These are phyloP conservation scores for Cairneyella variabilis DNA, from an alignment of 495 filamentous ascomycete species.

Conservation along the genomic window DNA sequence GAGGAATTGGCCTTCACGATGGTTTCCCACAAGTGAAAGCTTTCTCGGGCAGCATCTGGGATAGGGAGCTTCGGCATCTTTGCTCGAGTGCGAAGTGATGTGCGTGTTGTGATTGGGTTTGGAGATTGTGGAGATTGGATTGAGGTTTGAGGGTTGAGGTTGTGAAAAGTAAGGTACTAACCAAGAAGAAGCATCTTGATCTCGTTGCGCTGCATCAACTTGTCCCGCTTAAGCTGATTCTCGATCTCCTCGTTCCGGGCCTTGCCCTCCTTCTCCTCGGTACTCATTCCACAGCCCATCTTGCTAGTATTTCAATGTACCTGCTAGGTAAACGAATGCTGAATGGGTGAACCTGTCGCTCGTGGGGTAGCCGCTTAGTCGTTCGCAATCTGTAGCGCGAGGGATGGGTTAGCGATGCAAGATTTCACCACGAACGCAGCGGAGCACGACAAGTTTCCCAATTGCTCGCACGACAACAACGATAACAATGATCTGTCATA, in stretches of 20 bases:
- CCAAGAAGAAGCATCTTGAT: conserved; percentile 99
- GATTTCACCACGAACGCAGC: too few relatives aligned
- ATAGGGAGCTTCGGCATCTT: too few relatives aligned
- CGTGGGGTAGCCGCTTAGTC: too few relatives aligned
- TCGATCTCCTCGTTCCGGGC: conserved; percentile 98
- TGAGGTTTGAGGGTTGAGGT: too few relatives aligned
- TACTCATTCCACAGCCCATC: conserved; percentile 99
- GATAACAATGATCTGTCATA: neutral
- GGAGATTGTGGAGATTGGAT: too few relatives aligned
- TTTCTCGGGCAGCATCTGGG: too few relatives aligned
- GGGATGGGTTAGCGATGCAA: conserved; percentile 7
- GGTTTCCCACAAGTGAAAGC: too few relatives aligned
- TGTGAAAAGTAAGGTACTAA: too few relatives aligned
- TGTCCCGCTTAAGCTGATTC: conserved; percentile 93
- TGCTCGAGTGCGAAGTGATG: too few relatives aligned
- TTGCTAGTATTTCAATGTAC: conserved; percentile 41
- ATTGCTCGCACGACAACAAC: neutral
- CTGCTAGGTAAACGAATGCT: neutral
- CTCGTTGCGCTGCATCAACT: conserved; percentile 93
- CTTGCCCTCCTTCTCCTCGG: conserved; percentile 99
- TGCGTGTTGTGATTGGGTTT: too few relatives aligned
- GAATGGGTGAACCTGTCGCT: neutral
- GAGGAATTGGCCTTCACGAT: too few relatives aligned
- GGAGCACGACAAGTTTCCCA: too few relatives aligned
- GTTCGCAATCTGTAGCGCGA: neutral